Conservation (phyloP, 805 yeast genomes). For the Starmera caribaea region DNA sequence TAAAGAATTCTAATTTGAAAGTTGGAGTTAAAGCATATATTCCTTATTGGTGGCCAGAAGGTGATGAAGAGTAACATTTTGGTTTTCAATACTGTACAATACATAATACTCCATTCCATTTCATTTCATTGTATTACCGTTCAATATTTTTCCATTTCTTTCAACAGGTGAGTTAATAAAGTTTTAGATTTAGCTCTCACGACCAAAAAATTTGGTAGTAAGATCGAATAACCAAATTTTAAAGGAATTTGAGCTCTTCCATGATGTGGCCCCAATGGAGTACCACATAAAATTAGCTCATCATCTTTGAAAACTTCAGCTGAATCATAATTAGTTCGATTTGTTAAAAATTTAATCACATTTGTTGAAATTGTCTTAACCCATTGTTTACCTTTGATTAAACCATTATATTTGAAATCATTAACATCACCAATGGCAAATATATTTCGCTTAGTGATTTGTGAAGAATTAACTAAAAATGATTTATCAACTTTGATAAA, state of each 20-base stretch:
- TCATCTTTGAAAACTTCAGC: neutral
- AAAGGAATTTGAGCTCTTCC: constrained; percentile 19
- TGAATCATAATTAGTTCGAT: neutral
- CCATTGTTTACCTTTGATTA: constrained; percentile 9
- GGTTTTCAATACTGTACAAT: too few species aligned
- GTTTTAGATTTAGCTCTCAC: neutral
- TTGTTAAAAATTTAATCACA: constrained; percentile 3
- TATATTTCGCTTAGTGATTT: constrained; percentile 11
- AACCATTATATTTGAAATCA: constrained; percentile 16
- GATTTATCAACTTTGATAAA: constrained; percentile 13
- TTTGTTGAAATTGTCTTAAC: constrained; percentile 10
- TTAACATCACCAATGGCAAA: constrained; percentile 27
- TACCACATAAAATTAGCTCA: constrained; percentile 2
- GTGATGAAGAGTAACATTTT: neutral
- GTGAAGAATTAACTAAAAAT: constrained; percentile 11
- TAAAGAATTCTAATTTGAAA: constrained; percentile 12
- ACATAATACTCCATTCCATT: too few species aligned
- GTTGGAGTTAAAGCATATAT: constrained; percentile 41
- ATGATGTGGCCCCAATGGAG: constrained; percentile 16
- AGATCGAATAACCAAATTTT: constrained; percentile 13
- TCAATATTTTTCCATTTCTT: too few species aligned
- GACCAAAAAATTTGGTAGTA: constrained; percentile 8
- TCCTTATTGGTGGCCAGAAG: constrained; percentile 73
- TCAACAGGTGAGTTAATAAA: neutral
- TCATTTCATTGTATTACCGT: too few species aligned